Conservation (phyloP, 2,329 filamentous ascomycete species). For the Cercospora sesami region DNA sequence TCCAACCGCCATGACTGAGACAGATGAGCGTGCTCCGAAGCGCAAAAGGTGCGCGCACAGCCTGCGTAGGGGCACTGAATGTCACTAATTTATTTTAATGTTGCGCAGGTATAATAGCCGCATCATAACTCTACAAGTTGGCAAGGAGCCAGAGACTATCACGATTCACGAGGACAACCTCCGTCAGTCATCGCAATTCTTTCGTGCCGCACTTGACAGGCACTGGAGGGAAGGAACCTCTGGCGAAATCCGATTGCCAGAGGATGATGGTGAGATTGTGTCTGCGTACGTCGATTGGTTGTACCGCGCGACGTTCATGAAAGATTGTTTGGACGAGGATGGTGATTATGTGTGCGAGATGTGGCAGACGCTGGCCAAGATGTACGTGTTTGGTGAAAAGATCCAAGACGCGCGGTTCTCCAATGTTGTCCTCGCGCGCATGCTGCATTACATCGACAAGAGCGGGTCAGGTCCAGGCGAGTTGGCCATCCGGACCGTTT, state of each 20-base stretch:
- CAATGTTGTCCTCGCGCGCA: background rate
- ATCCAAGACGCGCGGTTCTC: constrained; percentile 6
- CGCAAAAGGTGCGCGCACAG: constrained; percentile 4
- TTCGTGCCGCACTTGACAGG: constrained; percentile 15
- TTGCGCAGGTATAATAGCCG: constrained; percentile 11
- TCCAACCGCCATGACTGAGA: background rate
- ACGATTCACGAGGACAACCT: constrained; percentile 17
- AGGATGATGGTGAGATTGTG: constrained; percentile 11
- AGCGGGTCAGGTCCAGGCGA: background rate
- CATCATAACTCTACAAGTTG: constrained; percentile 11
- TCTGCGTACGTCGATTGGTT: constrained; percentile 22
- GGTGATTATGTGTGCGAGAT: too few species aligned
- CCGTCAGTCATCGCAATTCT: constrained; percentile 12
- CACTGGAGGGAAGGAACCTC: constrained; percentile 14
- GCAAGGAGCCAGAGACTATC: background rate
- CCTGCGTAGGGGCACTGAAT: too few species aligned
- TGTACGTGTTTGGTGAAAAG: constrained; percentile 16
- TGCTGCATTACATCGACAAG: constrained; percentile 1
- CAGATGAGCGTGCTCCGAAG: constrained; percentile 1
- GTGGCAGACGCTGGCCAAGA: background rate
- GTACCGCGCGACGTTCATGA: background rate
- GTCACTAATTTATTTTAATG: too few species aligned
- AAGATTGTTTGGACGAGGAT: background rate
- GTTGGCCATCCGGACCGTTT: background rate
- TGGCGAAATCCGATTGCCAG: constrained; percentile 11